Evolutionary conservation across 1,284 basidiomycete genomes (phyloP).

Genomic region (Melampsora americana): DNA sequence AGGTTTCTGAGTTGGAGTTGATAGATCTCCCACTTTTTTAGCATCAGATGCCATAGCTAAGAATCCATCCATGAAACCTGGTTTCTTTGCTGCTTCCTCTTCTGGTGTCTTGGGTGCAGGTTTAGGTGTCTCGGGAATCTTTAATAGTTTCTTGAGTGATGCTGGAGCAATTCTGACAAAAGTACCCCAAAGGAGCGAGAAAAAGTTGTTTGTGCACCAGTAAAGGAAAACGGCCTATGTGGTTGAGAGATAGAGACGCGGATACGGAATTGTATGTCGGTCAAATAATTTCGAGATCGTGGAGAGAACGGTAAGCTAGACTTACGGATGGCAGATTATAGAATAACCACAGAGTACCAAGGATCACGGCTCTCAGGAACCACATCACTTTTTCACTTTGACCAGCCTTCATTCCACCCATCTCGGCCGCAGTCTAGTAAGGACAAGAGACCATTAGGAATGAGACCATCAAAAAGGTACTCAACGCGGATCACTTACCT

Average conservation of each 20-base stretch:
- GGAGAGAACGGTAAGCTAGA: background rate
- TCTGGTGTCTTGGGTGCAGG: background rate
- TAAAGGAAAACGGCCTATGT: slow-evolving; percentile 34
- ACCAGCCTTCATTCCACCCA: slow-evolving; percentile 38
- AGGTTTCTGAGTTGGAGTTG: too few relatives aligned
- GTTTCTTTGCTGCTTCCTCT: background rate
- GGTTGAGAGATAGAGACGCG: background rate
- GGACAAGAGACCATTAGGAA: background rate
- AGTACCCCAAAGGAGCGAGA: slow-evolving; percentile 32
- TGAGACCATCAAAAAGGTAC: background rate
- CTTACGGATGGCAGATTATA: slow-evolving; percentile 33
- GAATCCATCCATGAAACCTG: slow-evolving; percentile 33
- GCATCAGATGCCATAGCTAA: slow-evolving; percentile 7
- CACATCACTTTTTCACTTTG: slow-evolving; percentile 30
- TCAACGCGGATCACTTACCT: slow-evolving; percentile 10
- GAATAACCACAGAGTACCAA: slow-evolving; percentile 34
- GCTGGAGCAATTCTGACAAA: slow-evolving; percentile 18
- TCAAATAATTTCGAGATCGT: background rate
- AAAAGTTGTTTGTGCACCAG: slow-evolving; percentile 39
- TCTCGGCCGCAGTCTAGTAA: slow-evolving; percentile 29
- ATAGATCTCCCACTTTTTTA: background rate
- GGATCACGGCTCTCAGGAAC: slow-evolving; percentile 27
- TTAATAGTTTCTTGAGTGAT: slow-evolving; percentile 8
- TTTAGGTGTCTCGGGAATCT: slow-evolving; percentile 24
- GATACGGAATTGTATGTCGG: background rate